Evolutionary conservation across 805 yeast species (phyloP).

Genomic region (Spathaspora arborariae): DNA sequence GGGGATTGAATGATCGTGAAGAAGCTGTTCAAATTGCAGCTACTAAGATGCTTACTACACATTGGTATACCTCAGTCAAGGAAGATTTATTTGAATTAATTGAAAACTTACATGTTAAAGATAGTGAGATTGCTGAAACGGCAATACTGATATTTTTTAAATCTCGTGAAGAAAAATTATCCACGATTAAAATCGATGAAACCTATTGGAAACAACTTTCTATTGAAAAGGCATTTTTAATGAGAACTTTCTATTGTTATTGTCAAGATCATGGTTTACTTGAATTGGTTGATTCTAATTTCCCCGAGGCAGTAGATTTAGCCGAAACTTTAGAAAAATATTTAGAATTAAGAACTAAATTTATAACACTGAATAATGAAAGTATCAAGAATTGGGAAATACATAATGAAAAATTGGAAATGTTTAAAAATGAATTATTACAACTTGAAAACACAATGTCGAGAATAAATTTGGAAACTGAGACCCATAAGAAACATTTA

Average conservation of each 20-base stretch:
- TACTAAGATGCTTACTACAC: constrained; percentile 57
- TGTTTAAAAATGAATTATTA: constrained; percentile 14
- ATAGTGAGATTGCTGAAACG: constrained; percentile 60
- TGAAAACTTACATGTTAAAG: constrained; percentile 67
- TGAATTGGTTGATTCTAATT: constrained; percentile 59
- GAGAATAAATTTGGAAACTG: constrained; percentile 18
- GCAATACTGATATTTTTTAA: constrained; percentile 65
- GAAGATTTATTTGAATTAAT: constrained; percentile 71
- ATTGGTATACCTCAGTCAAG: constrained; percentile 69
- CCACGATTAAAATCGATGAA: constrained; percentile 56
- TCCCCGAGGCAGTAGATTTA: constrained; percentile 76
- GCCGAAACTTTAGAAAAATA: constrained; percentile 58
- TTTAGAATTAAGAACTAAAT: constrained; percentile 42
- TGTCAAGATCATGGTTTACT: constrained; percentile 52
- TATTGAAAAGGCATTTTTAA: constrained; percentile 70
- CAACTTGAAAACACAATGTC: constrained; percentile 14
- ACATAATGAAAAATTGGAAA: constrained; percentile 13
- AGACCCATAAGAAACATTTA: constrained; percentile 2
- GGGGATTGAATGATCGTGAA: constrained; percentile 91
- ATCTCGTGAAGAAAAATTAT: constrained; percentile 57
- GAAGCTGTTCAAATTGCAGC: constrained; percentile 70
- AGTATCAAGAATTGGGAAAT: constrained; percentile 17
- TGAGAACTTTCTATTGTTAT: constrained; percentile 61
- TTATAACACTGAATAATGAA: constrained; percentile 19
- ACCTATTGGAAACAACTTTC: constrained; percentile 68